Evolutionary conservation across 495 filamentous ascomycete species (phyloP), one percentile per base, ranked within the genome.

Genomic region (Xylaria venustula): DNA sequence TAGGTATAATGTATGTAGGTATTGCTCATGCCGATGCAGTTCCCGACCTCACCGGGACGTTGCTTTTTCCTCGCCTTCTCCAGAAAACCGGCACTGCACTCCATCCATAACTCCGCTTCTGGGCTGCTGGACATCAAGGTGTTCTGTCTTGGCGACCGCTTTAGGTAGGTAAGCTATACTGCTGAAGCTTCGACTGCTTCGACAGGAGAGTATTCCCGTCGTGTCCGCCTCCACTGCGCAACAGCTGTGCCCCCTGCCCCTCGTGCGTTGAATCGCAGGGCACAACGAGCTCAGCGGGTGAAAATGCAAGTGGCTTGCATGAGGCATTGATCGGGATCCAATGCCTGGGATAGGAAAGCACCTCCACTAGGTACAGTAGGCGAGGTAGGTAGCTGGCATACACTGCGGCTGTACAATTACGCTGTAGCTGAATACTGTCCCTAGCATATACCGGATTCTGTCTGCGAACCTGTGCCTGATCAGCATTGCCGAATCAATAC

Each of bases 271-370:
- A 54, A 19, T 41, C 58, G 41, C 30, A 61, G 22, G 58, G 42
- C 28, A 45, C 50, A 25, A 36, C 48, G 26, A 54, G 28, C 34
- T 22, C 30, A 28, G 44, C 54, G 44, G 54, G 54, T 49, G 54
- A 58, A 37, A 58, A 48, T 58, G 54, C 54, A 48, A 48, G 54
- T 58, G 54, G 54, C 54, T 58, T 58, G 42, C 42, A 58, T 36
- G 32, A 49, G 54, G 32, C 44, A 36, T 49, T 60, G 48, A 46
- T 53, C 37, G 48, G 40, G 28, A 54, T 37, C 20, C 42, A 54
- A 52, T 61, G 26, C 58, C 58, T 46, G 50, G 49, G 23, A 40
- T 15, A 46, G 40, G 42, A 40, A 49, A 20, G 44, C 30, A 37
- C 54, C 45, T 28, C 54, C 40, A 56, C 41, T 25, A 56, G 7